These are phyloP conservation scores for Nothophytophthora sp. DNA, from an alignment of 352 stramenopile species.

Conservation along the genomic window DNA sequence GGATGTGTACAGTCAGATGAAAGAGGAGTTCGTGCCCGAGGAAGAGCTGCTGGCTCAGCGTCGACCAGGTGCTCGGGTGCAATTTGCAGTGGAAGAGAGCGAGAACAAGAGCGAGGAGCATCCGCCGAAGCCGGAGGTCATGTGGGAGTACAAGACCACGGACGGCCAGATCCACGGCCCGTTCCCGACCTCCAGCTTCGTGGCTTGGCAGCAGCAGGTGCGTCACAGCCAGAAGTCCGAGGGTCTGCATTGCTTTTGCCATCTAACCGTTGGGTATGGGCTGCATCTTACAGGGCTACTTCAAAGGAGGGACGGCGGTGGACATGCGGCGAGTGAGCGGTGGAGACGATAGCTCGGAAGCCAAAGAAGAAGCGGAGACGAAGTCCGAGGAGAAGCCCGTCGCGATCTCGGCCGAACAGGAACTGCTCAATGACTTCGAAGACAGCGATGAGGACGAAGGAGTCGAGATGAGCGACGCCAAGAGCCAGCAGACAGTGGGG, in stretches of 20 bases:
- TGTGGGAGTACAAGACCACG: slow-evolving; percentile 81
- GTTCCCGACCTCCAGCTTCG: slow-evolving; percentile 67
- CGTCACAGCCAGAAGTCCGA: no score
- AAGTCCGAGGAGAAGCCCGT: slow-evolving; percentile 26
- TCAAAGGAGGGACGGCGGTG: slow-evolving; percentile 69
- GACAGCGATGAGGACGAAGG: slow-evolving; percentile 72
- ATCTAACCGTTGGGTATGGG: not conserved
- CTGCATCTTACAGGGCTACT: slow-evolving; percentile 59
- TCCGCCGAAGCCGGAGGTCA: slow-evolving; percentile 35
- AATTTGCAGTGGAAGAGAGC: slow-evolving; percentile 24
- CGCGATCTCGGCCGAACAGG: slow-evolving; percentile 68
- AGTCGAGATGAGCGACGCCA: slow-evolving; percentile 2
- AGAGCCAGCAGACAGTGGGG: slow-evolving; percentile 15
- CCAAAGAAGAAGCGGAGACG: slow-evolving; percentile 11
- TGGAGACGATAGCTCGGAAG: not conserved
- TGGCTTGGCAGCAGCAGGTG: slow-evolving; percentile 81
- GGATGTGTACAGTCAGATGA: slow-evolving; percentile 82
- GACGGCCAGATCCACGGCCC: slow-evolving; percentile 78
- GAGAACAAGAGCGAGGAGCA: slow-evolving; percentile 58
- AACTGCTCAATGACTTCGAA: slow-evolving; percentile 87
- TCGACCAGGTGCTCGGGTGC: slow-evolving; percentile 32
- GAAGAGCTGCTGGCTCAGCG: slow-evolving; percentile 54
- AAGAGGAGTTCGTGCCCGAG: slow-evolving; percentile 78
- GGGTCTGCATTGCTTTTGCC: not conserved
- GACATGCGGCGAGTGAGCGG: slow-evolving; percentile 72